Base-by-base conservation (phyloP, 768 basidiomycete genomes). In the Tephrocybe rancida region DNA sequence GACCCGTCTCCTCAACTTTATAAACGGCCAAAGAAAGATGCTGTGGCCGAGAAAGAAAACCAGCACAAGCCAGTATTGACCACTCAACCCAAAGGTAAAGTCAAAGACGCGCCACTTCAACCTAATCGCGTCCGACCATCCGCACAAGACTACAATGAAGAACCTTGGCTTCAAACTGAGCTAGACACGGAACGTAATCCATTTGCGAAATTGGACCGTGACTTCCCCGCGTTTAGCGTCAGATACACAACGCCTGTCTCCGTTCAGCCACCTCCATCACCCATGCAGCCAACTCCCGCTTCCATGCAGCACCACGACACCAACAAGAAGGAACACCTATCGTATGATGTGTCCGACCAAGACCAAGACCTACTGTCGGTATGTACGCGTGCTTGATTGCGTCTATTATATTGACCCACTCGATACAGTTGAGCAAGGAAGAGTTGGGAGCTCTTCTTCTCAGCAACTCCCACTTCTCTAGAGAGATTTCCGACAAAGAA, bases 11-110 rank as follows among this genome's bases (percentile, higher is more conserved):
- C 70, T 3, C 69, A 67, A 46, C 53, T 57, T 2, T 47, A 57
- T 7, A 78, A 78, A 57, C 69, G 73, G 6, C 64, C 63, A 10
- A 76, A 71, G 50, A 66, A 55, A 38, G 53, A 57, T 26, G 34
- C 48, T 5, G 44, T 27, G 16, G 61, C 64, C 0, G 70, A 73
- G 27, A 77, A 78, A 57, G 75, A 77, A 59, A 78, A 78, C 39
- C 55, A 29, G 48, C 56, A 46, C 41, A 50, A 46, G 24, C 42
- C 37, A 35, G 25, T 2, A n/a, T 10, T 21, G 11, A 25, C 18
- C 30, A 25, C 42, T 32, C 16, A 41, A 46, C 32, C 24, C n/a
- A 55, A 52, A 38, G 57, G 52, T 21, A 69, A 70, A 55, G 60
- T 55, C 1, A 68, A 63, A 29, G 47, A 50, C 45, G 16, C 25